Conservation (phyloP, 805 yeast genomes). For the Clavispora vitiphila region DNA sequence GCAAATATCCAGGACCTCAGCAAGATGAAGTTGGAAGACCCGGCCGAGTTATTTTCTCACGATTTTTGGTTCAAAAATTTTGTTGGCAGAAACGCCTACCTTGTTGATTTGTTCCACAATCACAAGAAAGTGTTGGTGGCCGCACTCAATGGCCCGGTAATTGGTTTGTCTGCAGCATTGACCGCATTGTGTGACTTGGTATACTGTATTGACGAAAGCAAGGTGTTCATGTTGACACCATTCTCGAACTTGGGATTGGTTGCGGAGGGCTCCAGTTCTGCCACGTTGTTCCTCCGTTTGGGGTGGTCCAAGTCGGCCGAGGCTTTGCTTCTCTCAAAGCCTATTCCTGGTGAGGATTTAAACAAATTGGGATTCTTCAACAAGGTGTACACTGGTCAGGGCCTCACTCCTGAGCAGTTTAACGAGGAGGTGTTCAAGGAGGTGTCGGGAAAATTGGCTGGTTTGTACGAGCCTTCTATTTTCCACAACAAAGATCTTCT, state of each 20-base stretch:
- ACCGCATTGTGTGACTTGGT: constrained; percentile 74
- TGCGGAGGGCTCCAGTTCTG: constrained; percentile 73
- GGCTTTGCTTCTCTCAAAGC: constrained; percentile 65
- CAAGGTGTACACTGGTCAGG: constrained; percentile 42
- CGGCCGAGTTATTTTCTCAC: constrained; percentile 25
- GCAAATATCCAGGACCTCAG: constrained; percentile 57
- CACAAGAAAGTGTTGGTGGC: constrained; percentile 68
- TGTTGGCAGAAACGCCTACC: constrained; percentile 64
- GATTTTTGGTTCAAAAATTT: constrained; percentile 51
- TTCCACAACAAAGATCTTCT: constrained; percentile 42
- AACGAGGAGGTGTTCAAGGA: constrained; percentile 36
- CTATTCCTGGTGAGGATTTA: constrained; percentile 57
- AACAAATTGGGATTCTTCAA: constrained; percentile 56
- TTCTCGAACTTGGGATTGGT: constrained; percentile 80
- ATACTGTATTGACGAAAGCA: constrained; percentile 56
- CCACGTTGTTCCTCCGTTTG: constrained; percentile 61
- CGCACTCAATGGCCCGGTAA: constrained; percentile 82
- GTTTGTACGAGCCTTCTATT: constrained; percentile 44
- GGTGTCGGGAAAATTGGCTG: constrained; percentile 29
- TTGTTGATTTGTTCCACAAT: constrained; percentile 62
- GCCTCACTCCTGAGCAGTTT: constrained; percentile 37
- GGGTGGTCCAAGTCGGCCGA: constrained; percentile 72
- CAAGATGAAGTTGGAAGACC: constrained; percentile 22
- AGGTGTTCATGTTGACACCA: constrained; percentile 62
- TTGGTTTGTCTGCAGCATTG: constrained; percentile 72